Conservation (phyloP, 371 early-diverging fungal species). For the Rhizomucor miehei region DNA sequence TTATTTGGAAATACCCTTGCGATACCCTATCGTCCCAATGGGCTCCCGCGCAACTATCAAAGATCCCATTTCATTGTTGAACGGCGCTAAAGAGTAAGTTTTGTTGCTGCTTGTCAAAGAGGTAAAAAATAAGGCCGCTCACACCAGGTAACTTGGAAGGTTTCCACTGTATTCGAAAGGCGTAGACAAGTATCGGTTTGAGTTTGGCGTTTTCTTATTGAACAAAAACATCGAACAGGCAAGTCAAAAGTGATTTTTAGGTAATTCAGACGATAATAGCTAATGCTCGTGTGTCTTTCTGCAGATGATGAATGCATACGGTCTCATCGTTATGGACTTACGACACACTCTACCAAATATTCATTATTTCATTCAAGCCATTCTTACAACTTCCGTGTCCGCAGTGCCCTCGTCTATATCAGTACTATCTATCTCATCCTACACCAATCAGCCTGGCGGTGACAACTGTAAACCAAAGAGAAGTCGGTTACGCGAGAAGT, state of each 20-base stretch:
- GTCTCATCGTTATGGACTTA: constrained; percentile 69
- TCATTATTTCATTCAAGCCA: constrained; percentile 59
- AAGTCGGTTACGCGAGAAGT: too few species aligned
- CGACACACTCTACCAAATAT: constrained; percentile 80
- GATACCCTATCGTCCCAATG: constrained; percentile 78
- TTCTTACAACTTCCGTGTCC: constrained; percentile 53
- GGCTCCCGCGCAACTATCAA: constrained; percentile 71
- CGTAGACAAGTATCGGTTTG: constrained; percentile 69
- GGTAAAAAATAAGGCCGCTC: too few species aligned
- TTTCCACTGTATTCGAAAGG: constrained; percentile 78
- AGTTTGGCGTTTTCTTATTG: constrained; percentile 81
- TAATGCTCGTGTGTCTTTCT: too few species aligned
- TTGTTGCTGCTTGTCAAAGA: neutral
- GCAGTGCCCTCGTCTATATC: constrained; percentile 43
- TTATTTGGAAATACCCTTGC: constrained; percentile 69
- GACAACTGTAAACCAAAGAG: neutral
- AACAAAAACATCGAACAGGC: constrained; percentile 89
- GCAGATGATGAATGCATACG: constrained; percentile 74
- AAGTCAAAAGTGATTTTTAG: constrained; percentile 2
- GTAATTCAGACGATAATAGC: neutral
- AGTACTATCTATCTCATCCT: constrained; percentile 47
- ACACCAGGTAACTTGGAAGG: constrained; percentile 30
- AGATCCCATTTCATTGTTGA: constrained; percentile 63
- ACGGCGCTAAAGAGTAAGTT: constrained; percentile 56
- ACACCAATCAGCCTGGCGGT: constrained; percentile 20